These are phyloP conservation scores for Phyllostachys edulis DNA, from an alignment of 176 grass and related monocot species.

Conservation along the genomic window DNA sequence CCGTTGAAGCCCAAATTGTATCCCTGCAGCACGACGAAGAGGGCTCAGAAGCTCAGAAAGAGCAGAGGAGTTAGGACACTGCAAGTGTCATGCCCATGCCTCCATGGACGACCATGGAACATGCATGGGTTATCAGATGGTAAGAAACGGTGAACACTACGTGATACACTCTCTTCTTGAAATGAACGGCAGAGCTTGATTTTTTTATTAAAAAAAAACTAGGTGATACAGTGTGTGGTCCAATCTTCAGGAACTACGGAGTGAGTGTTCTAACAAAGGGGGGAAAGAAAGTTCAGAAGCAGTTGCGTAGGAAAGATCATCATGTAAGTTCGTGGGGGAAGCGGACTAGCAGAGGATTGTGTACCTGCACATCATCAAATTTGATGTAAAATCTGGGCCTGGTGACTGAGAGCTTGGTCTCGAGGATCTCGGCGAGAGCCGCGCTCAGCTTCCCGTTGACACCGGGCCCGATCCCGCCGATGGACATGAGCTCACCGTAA, in stretches of 20 bases:
- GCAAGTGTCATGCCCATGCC: not conserved
- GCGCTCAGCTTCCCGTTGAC: conserved; percentile 87
- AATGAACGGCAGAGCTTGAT: too few relatives aligned
- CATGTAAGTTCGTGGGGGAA: too few relatives aligned
- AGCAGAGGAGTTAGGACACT: not conserved
- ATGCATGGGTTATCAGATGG: not conserved
- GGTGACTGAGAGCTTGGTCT: conserved; percentile 74
- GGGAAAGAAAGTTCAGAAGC: too few relatives aligned
- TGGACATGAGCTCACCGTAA: conserved; percentile 84
- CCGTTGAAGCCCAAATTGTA: conserved; percentile 54
- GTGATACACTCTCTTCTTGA: not conserved
- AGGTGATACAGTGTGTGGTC: too few relatives aligned
- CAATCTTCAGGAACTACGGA: too few relatives aligned
- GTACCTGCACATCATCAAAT: conserved; percentile 78
- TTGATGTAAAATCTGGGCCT: conserved; percentile 84
- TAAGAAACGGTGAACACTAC: not conserved
- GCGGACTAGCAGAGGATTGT: not conserved
- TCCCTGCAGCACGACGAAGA: conserved; percentile 17
- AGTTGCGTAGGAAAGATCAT: too few relatives aligned
- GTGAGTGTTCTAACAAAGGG: too few relatives aligned
- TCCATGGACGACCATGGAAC: not conserved
- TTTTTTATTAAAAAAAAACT: too few relatives aligned
- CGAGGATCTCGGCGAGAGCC: conserved; percentile 72
- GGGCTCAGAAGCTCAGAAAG: not conserved
- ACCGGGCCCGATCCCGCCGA: conserved; percentile 73